Percentiles rank a stretch among this genome's conserved stretches.
Conservation (phyloP, 495 filamentous ascomycete species). For the Lasiosphaeris hirsuta region DNA sequence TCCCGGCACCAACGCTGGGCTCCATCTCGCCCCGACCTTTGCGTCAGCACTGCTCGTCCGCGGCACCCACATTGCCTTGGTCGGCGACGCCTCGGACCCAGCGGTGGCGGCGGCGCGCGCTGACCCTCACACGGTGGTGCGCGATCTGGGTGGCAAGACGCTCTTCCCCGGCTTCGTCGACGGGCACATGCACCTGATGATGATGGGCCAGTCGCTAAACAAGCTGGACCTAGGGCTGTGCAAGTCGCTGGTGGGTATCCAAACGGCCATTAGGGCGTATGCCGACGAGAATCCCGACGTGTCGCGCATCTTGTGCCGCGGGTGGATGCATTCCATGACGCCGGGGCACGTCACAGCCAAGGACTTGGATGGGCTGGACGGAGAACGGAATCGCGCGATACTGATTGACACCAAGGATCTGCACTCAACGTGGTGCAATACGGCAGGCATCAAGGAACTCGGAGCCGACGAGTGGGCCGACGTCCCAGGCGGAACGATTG, state of each 20-base stretch:
- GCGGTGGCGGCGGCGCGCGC: slow-evolving; percentile 29
- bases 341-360: slow-evolving; percentile 47
- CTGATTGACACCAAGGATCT: slow-evolving; percentile 61
- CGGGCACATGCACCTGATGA: slow-evolving; percentile 60
- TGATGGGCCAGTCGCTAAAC: slow-evolving; percentile 56
- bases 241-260: slow-evolving; percentile 54
- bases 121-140: slow-evolving; percentile 32
- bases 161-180: slow-evolving; percentile 64
- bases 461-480: slow-evolving; percentile 45
- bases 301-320: slow-evolving; percentile 52
- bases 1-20: slow-evolving; percentile 27
- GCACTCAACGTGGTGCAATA: slow-evolving; percentile 62
- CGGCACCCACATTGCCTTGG: slow-evolving; percentile 34
- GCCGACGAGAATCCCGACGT: slow-evolving; percentile 47
- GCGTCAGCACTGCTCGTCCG: slow-evolving; percentile 36
- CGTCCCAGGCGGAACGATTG: slow-evolving; percentile 55
- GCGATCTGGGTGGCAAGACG: slow-evolving; percentile 46
- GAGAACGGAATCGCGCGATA: slow-evolving; percentile 51
- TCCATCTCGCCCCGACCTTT: slow-evolving; percentile 31
- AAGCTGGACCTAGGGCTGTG: slow-evolving; percentile 55
- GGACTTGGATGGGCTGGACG: slow-evolving; percentile 57
- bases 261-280: slow-evolving; percentile 45
- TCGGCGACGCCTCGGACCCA: slow-evolving; percentile 42
- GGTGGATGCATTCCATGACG: slow-evolving; percentile 62
- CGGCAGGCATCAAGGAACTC: slow-evolving; percentile 52